These are phyloP conservation scores for Coniochaeta pulveracea DNA, from an alignment of 2,329 filamentous ascomycete species.

Conservation along the genomic window DNA sequence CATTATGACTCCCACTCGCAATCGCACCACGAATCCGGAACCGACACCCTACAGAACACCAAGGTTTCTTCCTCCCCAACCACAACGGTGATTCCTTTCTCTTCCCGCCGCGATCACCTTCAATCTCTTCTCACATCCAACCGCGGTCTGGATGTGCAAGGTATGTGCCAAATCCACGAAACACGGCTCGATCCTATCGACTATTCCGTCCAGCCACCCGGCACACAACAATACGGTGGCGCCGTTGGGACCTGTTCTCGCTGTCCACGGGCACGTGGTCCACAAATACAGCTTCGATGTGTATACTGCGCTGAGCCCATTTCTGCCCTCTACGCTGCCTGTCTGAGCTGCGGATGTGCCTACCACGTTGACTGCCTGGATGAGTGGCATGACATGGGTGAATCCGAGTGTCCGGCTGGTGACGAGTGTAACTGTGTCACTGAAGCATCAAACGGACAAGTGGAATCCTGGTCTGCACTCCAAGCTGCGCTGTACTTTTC, in stretches of 20 bases:
- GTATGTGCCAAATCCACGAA: slow-evolving; percentile 52
- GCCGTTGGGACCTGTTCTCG: slow-evolving; percentile 37
- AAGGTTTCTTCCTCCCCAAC: slow-evolving; percentile 13
- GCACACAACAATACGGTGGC: slow-evolving; percentile 22
- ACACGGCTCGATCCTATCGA: slow-evolving; percentile 48
- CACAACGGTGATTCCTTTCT: slow-evolving; percentile 41
- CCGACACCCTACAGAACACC: slow-evolving; percentile 20
- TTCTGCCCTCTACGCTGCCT: slow-evolving; percentile 47
- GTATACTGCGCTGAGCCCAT: slow-evolving; percentile 53
- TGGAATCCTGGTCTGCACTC: slow-evolving; percentile 51
- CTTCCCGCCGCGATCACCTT: slow-evolving; percentile 35
- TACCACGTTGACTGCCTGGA: slow-evolving; percentile 47
- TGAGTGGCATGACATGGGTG: slow-evolving; percentile 46
- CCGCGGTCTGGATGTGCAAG: slow-evolving; percentile 50
- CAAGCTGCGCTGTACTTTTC: slow-evolving; percentile 22
- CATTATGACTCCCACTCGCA: slow-evolving; percentile 24
- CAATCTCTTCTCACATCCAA: slow-evolving; percentile 37
- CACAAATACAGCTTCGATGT: slow-evolving; percentile 47
- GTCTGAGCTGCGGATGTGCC: slow-evolving; percentile 51
- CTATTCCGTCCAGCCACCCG: slow-evolving; percentile 23
- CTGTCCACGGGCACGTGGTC: slow-evolving; percentile 30
- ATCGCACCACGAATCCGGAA: slow-evolving; percentile 21
- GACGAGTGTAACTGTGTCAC: slow-evolving; percentile 53
- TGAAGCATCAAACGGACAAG: slow-evolving; percentile 42
- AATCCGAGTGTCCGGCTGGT: slow-evolving; percentile 47